These are phyloP conservation scores for Huntiella decipiens DNA, from an alignment of 2,329 filamentous ascomycete species.

Conservation along the genomic window DNA sequence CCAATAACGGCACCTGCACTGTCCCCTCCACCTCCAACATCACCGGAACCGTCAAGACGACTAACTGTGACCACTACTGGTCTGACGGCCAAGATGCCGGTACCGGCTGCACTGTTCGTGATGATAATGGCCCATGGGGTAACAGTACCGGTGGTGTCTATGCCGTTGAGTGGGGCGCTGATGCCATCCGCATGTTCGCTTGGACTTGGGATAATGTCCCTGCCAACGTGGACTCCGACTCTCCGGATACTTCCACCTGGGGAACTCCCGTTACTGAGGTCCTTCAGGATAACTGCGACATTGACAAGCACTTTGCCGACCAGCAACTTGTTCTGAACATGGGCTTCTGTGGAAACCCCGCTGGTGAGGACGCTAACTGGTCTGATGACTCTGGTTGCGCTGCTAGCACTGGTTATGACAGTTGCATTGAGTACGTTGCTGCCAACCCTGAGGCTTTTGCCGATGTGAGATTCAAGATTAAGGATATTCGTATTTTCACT, in stretches of 20 bases:
- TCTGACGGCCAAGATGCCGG: conserved; percentile 14
- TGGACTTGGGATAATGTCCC: conserved; percentile 20
- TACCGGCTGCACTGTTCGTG: conserved; percentile 23
- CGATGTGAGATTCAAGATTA: conserved; percentile 13
- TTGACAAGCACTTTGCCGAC: conserved; percentile 40
- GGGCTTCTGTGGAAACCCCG: conserved; percentile 55
- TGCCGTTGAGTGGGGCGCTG: conserved; percentile 25
- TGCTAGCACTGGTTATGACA: conserved; percentile 13
- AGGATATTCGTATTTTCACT: conserved; percentile 7
- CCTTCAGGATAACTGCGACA: conserved; percentile 38
- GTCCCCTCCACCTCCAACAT: conserved; percentile 17
- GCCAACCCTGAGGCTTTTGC: conserved; percentile 19
- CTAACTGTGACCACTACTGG: conserved; percentile 23
- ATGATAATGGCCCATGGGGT: conserved; percentile 22
- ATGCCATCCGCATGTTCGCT: conserved; percentile 24
- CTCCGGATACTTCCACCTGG: conserved; percentile 46
- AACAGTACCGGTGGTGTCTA: conserved; percentile 22
- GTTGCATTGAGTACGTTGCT: conserved; percentile 22
- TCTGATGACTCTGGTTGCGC: conserved; percentile 14
- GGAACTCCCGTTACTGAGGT: conserved; percentile 44
- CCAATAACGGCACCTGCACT: conserved; percentile 19
- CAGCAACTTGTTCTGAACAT: conserved; percentile 61
- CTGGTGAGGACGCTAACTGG: conserved; percentile 22
- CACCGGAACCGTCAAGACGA: conserved; percentile 17
- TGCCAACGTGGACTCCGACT: conserved; percentile 19